These are phyloP conservation scores for Neurospora terricola DNA, from an alignment of 495 filamentous ascomycete species.

Conservation along the genomic window DNA sequence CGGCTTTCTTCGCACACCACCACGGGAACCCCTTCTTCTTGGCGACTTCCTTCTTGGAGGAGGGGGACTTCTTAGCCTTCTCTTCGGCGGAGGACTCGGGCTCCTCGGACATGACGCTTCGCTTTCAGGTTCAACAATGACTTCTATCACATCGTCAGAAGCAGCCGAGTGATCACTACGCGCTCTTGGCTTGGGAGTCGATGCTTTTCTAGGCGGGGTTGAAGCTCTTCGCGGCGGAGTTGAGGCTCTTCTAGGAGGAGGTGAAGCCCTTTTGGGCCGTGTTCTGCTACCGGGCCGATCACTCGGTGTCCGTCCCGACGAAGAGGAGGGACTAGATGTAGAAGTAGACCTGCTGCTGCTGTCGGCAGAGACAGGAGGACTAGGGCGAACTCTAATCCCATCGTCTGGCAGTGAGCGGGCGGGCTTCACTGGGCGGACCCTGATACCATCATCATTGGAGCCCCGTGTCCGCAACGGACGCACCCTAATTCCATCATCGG, in stretches of 20 bases:
- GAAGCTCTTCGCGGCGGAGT: conserved; percentile 10
- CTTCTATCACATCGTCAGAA: conserved; percentile 41
- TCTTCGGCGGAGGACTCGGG: not conserved
- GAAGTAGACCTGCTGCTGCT: conserved; percentile 16
- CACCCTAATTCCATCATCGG: conserved; percentile 24
- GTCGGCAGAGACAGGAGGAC: not conserved
- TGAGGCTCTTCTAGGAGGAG: not conserved
- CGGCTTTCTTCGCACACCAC: conserved; percentile 9
- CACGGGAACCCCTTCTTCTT: conserved; percentile 12
- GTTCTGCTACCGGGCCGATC: not conserved
- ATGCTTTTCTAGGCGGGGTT: not conserved
- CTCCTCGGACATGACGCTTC: conserved; percentile 9
- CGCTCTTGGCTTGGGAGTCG: conserved; percentile 16
- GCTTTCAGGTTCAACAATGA: conserved; percentile 23
- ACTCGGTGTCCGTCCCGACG: conserved; percentile 17
- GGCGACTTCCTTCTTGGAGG: conserved; percentile 13
- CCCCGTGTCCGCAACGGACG: conserved; percentile 4
- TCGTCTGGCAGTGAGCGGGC: conserved; percentile 10
- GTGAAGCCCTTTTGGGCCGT: not conserved
- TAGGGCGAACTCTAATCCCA: conserved; percentile 18
- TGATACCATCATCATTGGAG: conserved; percentile 17
- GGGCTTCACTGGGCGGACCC: conserved; percentile 30
- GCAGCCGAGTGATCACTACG: conserved; percentile 12
- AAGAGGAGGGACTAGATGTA: conserved; percentile 17
- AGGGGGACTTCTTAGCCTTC: not conserved